Base-by-base conservation (phyloP, 164 flowering plant species). In the Echeveria elegans region DNA sequence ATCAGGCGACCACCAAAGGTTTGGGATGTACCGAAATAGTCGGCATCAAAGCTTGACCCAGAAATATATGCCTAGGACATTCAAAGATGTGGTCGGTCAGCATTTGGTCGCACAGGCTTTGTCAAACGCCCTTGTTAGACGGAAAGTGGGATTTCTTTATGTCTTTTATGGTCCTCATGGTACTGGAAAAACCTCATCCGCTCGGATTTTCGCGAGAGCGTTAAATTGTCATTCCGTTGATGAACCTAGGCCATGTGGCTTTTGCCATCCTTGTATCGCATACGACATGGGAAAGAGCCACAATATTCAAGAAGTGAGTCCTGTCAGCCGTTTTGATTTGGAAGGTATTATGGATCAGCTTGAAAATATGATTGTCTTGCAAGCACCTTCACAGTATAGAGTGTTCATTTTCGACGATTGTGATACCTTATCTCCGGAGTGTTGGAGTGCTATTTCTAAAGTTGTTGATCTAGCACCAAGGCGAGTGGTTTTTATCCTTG, bases 131-230 rank as follows among this genome's bases (percentile, higher is more conserved):
- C 83, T 86, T 65, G 66, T 66, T 43, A 83, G 73, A 72, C 80
- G 83, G 75, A 92, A 83, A 77, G 77, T 95, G 56, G 97, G 97
- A 37, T 58, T 87, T 65, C 75, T 95, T 2, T 92, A 95, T 77
- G 89, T 92, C 48, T 95, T 95, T 72, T 82, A 92, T 74, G 99
- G 99, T 19, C 97, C 97, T 71, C 97, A 86, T 77, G 99, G 99
- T 19, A 92, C 97, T 2, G 99, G 99, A 24, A 95, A 95, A 74
- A 91, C 99, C 34, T 95, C 99, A 0, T 89, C 89, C 62, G 97
- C 99, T 43, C 91, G 94, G 5, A 82, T 95, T 71, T 89, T 95
- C 78, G 86, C 97, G 19, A 80, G 92, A 75, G 94, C 97, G 32
- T 79, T 95, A 43, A 95, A 86, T 74, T 95, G 99, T 72, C 86